Conservation (phyloP, 2,329 filamentous ascomycete genomes). For the Helotiales sp. region DNA sequence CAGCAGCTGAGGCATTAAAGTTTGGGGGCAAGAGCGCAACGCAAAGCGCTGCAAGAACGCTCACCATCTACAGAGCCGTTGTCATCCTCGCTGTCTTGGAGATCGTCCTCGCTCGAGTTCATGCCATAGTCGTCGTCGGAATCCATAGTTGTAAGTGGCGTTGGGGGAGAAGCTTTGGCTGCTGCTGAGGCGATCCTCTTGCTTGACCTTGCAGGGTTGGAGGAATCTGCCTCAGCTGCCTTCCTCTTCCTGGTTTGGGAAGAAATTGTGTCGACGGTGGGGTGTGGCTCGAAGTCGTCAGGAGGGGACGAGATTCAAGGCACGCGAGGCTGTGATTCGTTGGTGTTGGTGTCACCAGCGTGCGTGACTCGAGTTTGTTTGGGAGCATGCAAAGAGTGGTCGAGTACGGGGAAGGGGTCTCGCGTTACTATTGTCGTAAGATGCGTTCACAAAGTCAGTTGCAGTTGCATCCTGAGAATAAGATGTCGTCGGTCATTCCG, state of each 20-base stretch:
- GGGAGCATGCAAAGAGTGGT: background rate
- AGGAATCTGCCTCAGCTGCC: slow-evolving; percentile 45
- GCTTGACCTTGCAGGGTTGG: slow-evolving; percentile 35
- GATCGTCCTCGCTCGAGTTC: slow-evolving; percentile 74
- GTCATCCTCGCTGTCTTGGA: slow-evolving; percentile 78
- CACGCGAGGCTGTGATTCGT: slow-evolving; percentile 30
- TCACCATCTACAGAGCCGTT: slow-evolving; percentile 50
- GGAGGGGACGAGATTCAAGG: slow-evolving; percentile 27
- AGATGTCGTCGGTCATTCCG: background rate
- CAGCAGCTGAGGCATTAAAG: background rate
- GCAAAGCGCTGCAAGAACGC: background rate
- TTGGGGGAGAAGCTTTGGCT: slow-evolving; percentile 48
- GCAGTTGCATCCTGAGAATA: background rate
- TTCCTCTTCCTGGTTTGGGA: slow-evolving; percentile 52
- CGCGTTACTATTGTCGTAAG: background rate
- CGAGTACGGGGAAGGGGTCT: background rate
- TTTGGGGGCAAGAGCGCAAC: background rate
- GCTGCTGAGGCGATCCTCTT: slow-evolving; percentile 40
- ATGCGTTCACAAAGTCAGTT: background rate
- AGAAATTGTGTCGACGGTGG: slow-evolving; percentile 48
- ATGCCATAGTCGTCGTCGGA: slow-evolving; percentile 89
- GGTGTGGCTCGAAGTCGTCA: slow-evolving; percentile 28
- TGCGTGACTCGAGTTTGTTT: slow-evolving; percentile 10
- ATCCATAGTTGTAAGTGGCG: slow-evolving; percentile 71
- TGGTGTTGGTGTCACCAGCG: slow-evolving; percentile 6